These are phyloP conservation scores for Fusarium foetens DNA, from an alignment of 2,329 filamentous ascomycete species.

Conservation along the genomic window DNA sequence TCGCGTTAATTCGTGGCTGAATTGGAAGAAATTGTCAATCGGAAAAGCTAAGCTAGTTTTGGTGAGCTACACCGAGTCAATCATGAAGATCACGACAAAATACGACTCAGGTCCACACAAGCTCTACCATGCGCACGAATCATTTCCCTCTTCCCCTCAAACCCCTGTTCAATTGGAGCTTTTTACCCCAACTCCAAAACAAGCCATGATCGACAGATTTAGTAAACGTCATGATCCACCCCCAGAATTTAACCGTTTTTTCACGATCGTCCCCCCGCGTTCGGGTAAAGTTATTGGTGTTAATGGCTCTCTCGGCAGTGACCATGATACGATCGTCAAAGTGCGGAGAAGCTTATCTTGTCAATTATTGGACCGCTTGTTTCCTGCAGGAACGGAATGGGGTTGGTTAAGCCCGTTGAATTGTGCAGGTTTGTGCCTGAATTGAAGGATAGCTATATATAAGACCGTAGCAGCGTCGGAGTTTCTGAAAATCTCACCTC, in stretches of 20 bases:
- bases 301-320: conserved; percentile 7
- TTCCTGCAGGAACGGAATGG: background rate
- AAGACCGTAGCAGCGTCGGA: background rate
- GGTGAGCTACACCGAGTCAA: conserved; percentile 6
- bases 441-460: background rate
- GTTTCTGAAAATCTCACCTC: background rate
- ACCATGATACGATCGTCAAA: conserved; percentile 18
- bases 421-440: background rate
- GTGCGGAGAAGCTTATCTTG: conserved; percentile 25
- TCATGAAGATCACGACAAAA: conserved; percentile 9
- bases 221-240: conserved; percentile 20
- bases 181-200: conserved; percentile 10
- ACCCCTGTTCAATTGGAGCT: conserved; percentile 1
- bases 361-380: conserved; percentile 31
- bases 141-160: background rate
- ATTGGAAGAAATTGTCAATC: conserved; percentile 6
- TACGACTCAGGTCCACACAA: conserved; percentile 17
- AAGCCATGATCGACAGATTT: conserved; percentile 21
- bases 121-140: conserved; percentile 31
- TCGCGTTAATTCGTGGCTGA: conserved; percentile 14
- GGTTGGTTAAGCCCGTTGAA: conserved; percentile 3
- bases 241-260: conserved; percentile 24
- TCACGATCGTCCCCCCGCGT: conserved; percentile 12
- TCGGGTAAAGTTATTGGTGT: conserved; percentile 18
- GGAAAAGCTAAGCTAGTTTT: conserved; percentile 11